A percentile compares a stretch with the other conserved stretches of the same genome.
Evolutionary conservation across 2,329 filamentous ascomycete genomes (phyloP).

Genomic region (Phaeosphaeriaceae sp.): DNA sequence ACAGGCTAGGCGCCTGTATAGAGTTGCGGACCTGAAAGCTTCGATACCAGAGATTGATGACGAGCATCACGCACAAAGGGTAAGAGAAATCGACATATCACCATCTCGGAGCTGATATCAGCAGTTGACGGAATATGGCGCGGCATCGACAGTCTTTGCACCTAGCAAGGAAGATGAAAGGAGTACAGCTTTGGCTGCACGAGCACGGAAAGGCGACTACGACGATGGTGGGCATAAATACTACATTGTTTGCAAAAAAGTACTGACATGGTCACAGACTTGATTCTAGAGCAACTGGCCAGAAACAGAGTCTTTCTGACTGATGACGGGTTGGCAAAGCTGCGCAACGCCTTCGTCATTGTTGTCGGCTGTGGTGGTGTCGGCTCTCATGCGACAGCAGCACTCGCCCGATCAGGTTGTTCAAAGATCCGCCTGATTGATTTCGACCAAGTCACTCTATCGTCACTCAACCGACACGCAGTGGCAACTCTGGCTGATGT

Average conservation of each 20-base stretch:
- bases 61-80: constrained; percentile 60
- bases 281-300: constrained; percentile 93
- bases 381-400: constrained; percentile 87
- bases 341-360: constrained; percentile 83
- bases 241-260: not conserved
- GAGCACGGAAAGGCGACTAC: constrained; percentile 70
- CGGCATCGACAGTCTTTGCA: constrained; percentile 54
- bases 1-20: constrained; percentile 62
- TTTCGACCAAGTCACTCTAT: constrained; percentile 96
- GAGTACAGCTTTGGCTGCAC: constrained; percentile 64
- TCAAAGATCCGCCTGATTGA: constrained; percentile 89
- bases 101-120: constrained; percentile 46
- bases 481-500: constrained; percentile 94
- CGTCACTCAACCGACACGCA: constrained; percentile 93
- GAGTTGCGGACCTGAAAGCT: constrained; percentile 65
- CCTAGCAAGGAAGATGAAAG: constrained; percentile 64
- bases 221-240: constrained; percentile 61
- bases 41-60: constrained; percentile 66
- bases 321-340: constrained; percentile 78
- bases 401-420: constrained; percentile 88
- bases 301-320: constrained; percentile 91
- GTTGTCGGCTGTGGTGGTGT: constrained; percentile 95
- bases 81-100: constrained; percentile 38
- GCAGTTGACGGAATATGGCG: constrained; percentile 70
- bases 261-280: constrained; percentile 60